Evolutionary conservation across 2,329 filamentous ascomycete genomes (phyloP), one percentile per base, ranked within the genome.

Genomic region (Bipolaris cookei): DNA sequence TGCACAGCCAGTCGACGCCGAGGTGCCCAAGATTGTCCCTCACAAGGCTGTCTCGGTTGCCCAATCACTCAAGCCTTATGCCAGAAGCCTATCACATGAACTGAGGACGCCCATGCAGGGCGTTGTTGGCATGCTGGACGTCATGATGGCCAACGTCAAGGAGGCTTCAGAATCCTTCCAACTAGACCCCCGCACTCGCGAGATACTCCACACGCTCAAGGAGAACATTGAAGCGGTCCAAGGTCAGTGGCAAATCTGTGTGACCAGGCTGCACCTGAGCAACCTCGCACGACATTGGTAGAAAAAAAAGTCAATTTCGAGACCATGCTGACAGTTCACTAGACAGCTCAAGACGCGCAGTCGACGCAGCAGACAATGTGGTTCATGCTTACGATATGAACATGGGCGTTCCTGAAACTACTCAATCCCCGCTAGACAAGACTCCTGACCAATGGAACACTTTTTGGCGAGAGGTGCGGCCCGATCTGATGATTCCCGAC

Each of bases 321-420:
- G 23, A 16, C 18, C 21, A 43, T 56, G 23, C 58, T 67, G 23
- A 69, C 49, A 18, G 30, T 51, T 4, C 44, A 21, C 66, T 62
- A 86, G 88, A 90, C 68, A 90, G 87, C 70, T 89, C 88, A 52
- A 83, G 87, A 68, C 82, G 88, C 58, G 88, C 88, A 1, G 86
- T 91, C 3, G 88, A 90, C 73, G 88, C 88, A 18, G 88, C 88
- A 6, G 88, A 91, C 71, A 91, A 91, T 64, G 88, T 91, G 16
- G 88, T 91, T 8, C 87, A 90, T 73, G 88, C 88, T 11, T 90
- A 90, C 65, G 88, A 90, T 68, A 84, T 90, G 75, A 88, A 90
- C 68, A 89, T 90, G 86, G 85, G 88, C 65, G 82, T 91, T 39
- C 88, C 88, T n/a, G 86, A 88, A 61, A 86, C 83, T 11, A 85